phyloP scores from a whole-genome alignment of 1,284 basidiomycete genomes.

The Exsudoporus floridanus region DNA sequence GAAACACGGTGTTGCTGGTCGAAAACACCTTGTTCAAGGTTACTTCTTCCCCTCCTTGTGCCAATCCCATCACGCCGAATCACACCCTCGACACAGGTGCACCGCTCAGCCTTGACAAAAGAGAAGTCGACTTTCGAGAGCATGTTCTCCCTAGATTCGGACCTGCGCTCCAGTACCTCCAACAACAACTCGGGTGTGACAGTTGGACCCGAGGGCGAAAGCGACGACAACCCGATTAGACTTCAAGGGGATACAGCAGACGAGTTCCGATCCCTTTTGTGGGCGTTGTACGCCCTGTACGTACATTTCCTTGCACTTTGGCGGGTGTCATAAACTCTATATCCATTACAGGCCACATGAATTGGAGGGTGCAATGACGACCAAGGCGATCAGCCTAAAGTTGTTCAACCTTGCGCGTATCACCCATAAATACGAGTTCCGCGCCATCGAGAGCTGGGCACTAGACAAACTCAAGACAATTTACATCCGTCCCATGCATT shows the following conservation, averaged over 20 bases:
- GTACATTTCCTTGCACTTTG: slow-evolving; percentile 25
- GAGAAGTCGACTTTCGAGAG: slow-evolving; percentile 52
- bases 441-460: slow-evolving; percentile 51
- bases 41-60: slow-evolving; percentile 10
- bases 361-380: slow-evolving; percentile 43
- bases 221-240: slow-evolving; percentile 49
- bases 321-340: slow-evolving; percentile 6
- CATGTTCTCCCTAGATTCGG: slow-evolving; percentile 49
- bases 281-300: slow-evolving; percentile 51
- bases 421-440: slow-evolving; percentile 57
- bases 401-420: slow-evolving; percentile 51
- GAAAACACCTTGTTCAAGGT: slow-evolving; percentile 51
- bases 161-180: slow-evolving; percentile 29
- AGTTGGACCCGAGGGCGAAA: slow-evolving; percentile 41
- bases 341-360: slow-evolving; percentile 43
- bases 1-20: slow-evolving; percentile 48
- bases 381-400: slow-evolving; percentile 42
- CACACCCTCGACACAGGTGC: slow-evolving; percentile 43
- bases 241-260: slow-evolving; percentile 48
- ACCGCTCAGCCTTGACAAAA: slow-evolving; percentile 49
- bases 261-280: slow-evolving; percentile 48
- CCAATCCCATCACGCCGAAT: slow-evolving; percentile 9
- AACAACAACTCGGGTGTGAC: slow-evolving; percentile 23
- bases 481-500: slow-evolving; percentile 37
- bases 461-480: slow-evolving; percentile 43